Conservation (phyloP, 768 basidiomycete genomes). For the Porphyrellus cyaneotinctus region DNA sequence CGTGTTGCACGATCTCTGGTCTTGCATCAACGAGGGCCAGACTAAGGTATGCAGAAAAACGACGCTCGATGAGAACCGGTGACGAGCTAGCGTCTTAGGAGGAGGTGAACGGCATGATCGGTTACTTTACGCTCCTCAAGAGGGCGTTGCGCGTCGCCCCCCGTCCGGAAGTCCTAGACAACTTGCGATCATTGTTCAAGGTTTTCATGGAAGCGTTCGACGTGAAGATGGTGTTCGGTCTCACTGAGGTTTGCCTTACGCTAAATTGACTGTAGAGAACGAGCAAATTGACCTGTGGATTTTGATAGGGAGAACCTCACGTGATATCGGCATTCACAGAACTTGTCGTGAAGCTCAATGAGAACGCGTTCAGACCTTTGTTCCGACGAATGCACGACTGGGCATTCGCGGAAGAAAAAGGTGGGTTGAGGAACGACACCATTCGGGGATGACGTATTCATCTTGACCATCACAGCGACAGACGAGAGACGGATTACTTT, state of each 20-base stretch:
- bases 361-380: conserved; percentile 83
- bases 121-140: conserved; percentile 67
- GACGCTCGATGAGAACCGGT: neutral
- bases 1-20: conserved; percentile 59
- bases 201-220: conserved; percentile 79
- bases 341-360: conserved; percentile 89
- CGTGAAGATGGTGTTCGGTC: conserved; percentile 34
- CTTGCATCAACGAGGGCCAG: conserved; percentile 31
- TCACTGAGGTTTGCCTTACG: conserved; percentile 26
- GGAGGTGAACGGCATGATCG: conserved; percentile 24
- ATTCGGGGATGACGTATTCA: neutral
- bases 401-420: conserved; percentile 65
- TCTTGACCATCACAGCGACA: conserved; percentile 16
- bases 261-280: neutral
- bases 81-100: conserved; percentile 16
- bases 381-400: conserved; percentile 93
- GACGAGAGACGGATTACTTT: conserved; percentile 63
- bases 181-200: conserved; percentile 66
- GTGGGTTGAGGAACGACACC: conserved; percentile 35
- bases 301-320: conserved; percentile 45
- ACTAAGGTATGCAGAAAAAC: conserved; percentile 32
- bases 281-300: neutral
- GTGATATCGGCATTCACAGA: conserved; percentile 78
- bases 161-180: conserved; percentile 58
- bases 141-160: conserved; percentile 61